These are phyloP conservation scores for Glebionis coronaria DNA, from an alignment of 129 eudicot genomes.

Conservation along the genomic window DNA sequence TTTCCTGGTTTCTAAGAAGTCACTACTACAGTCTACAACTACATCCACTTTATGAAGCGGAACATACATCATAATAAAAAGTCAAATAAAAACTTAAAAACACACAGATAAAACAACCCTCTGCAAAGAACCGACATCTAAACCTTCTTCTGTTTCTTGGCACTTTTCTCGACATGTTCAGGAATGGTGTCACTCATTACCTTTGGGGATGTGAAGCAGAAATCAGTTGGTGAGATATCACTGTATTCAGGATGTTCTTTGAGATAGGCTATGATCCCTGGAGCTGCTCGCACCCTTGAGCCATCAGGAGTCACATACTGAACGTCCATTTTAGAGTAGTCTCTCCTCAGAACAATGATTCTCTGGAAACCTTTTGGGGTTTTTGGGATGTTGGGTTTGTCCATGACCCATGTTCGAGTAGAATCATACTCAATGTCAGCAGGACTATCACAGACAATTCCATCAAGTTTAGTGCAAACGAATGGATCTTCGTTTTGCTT, in stretches of 20 bases:
- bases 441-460: conserved; percentile 53
- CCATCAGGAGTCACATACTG: conserved; percentile 61
- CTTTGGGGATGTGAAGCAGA: conserved; percentile 53
- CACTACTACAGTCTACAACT: conserved; percentile 8
- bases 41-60: conserved; percentile 23
- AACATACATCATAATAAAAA: conserved; percentile 15
- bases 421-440: conserved; percentile 67
- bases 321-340: conserved; percentile 67
- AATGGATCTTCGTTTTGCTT: conserved; percentile 63
- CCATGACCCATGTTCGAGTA: conserved; percentile 57
- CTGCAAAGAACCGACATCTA: not conserved
- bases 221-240: conserved; percentile 39
- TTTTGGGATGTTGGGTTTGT: conserved; percentile 67
- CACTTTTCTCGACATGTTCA: conserved; percentile 23
- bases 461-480: conserved; percentile 45
- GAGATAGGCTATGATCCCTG: conserved; percentile 45
- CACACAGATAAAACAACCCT: conserved; percentile 1
- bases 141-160: conserved; percentile 29
- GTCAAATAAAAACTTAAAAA: conserved; percentile 13
- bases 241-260: conserved; percentile 49
- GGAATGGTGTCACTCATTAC: conserved; percentile 61
- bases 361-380: conserved; percentile 70
- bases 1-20: conserved; percentile 19
- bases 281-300: conserved; percentile 42
- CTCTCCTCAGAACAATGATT: conserved; percentile 44